Evolutionary conservation across 2,329 filamentous ascomycete species (phyloP), one percentile per base, ranked within the genome.

Genomic region (Chrysoporthe puriensis): DNA sequence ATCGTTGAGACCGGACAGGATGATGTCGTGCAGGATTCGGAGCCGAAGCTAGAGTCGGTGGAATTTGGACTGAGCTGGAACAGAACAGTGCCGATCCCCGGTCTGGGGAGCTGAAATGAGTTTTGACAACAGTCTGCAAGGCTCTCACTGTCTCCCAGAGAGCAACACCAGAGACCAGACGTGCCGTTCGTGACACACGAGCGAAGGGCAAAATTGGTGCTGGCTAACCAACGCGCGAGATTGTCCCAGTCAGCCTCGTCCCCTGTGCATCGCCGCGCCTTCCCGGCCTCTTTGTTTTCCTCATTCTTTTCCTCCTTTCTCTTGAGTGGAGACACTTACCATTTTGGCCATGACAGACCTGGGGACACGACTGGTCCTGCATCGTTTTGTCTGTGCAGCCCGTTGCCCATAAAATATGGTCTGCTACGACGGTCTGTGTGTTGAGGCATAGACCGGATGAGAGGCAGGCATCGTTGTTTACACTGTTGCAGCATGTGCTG

Each of bases 391-490:
- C 72, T 32, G 70, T 74, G 63, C 73, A 73, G 16, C 67, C 71
- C 5, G 66, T 71, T 3, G 71, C 57, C 69, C 71, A 73, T 13
- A 72, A 65, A 7, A 73, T 9, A 48, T 71, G 71, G 52, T 69
- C 70, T 40, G 69, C 66, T 40, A 71, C 67, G 1, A 56, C 50
- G 5, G 73, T 68, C 36, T 63, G 44, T 21, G 66, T 73, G 58
- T 72, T 73, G 40, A 73, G 63, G 54, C 71, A 74, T 14, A 73
- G 63, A 8, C 71, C 73, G 1, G 73, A 70, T 34, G 71, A 73
- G 32, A 74, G 67, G 58, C 73, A 74, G 1, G 69, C 70, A 42
- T 73, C 73, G 42, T 59, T 64, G 52, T 74, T 74, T 5, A 66
- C 66, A 4, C 52, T 59, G 54, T 72, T 72, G 57, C 73, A 74